Conservation (phyloP, 495 filamentous ascomycete genomes). For the Aspergillus panamensis region DNA sequence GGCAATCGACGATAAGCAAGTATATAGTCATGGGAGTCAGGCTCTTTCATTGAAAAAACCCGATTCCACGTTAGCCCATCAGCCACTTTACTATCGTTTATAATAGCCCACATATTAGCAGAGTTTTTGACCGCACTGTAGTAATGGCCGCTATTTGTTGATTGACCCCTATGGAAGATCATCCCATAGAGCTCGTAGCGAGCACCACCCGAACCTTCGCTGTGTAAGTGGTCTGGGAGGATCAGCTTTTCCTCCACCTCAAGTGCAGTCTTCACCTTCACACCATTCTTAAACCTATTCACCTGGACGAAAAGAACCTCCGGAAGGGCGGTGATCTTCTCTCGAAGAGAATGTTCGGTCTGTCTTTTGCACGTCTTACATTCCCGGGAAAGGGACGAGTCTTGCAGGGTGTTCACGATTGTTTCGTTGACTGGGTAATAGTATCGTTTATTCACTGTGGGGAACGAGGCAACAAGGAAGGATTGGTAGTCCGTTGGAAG, state of each 20-base stretch:
- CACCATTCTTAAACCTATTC: background rate
- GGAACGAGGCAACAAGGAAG: constrained; percentile 5
- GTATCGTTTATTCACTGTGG: background rate
- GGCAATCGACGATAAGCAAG: constrained; percentile 26
- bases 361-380: constrained; percentile 4
- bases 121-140: constrained; percentile 23
- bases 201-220: background rate
- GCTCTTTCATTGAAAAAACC: background rate
- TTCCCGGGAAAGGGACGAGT: background rate
- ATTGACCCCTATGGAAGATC: constrained; percentile 25
- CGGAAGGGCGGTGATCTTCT: constrained; percentile 4
- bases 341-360: background rate
- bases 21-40: constrained; percentile 15
- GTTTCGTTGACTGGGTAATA: constrained; percentile 6
- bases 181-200: constrained; percentile 30
- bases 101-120: constrained; percentile 23
- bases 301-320: constrained; percentile 21
- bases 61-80: background rate
- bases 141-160: constrained; percentile 29
- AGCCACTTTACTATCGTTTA: constrained; percentile 24
- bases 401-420: background rate
- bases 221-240: constrained; percentile 3
- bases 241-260: constrained; percentile 1
- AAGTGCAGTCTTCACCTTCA: constrained; percentile 1
- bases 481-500: background rate